phyloP scores from a whole-genome alignment of 169 alveolate genomes.

The Theileria orientalis region DNA sequence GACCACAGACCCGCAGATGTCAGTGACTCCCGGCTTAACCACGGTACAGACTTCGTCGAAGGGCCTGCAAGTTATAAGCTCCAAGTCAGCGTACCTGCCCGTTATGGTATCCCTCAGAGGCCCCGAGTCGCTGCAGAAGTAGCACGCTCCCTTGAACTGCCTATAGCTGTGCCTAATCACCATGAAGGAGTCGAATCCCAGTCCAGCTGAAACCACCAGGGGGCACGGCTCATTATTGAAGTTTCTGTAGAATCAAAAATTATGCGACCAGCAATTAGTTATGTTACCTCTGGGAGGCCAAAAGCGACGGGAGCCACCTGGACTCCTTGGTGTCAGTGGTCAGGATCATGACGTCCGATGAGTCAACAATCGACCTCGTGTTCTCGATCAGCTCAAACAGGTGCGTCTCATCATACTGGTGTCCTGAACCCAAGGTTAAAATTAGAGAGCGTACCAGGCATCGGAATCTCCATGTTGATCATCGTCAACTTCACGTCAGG shows the following conservation, averaged over 20 bases:
- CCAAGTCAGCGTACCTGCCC: constrained; percentile 27
- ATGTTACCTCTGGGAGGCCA: constrained; percentile 37
- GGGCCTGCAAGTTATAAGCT: constrained; percentile 50
- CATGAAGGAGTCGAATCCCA: constrained; percentile 68
- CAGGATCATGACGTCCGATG: constrained; percentile 68
- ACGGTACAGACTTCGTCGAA: constrained; percentile 74
- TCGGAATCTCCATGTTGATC: constrained; percentile 63
- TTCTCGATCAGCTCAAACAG: constrained; percentile 16
- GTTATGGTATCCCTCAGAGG: constrained; percentile 53
- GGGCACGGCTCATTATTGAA: constrained; percentile 34
- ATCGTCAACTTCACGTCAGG: constrained; percentile 65
- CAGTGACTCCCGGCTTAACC: constrained; percentile 63
- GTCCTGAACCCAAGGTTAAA: constrained; percentile 7
- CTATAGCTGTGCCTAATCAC: constrained; percentile 71
- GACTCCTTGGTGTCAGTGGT: constrained; percentile 77
- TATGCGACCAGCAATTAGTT: not conserved
- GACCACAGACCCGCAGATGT: constrained; percentile 71
- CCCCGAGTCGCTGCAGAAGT: constrained; percentile 72
- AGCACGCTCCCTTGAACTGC: constrained; percentile 67
- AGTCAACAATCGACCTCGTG: constrained; percentile 36
- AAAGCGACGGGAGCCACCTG: constrained; percentile 72
- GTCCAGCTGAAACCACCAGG: constrained; percentile 66
- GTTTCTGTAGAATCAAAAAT: not conserved
- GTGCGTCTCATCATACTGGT: constrained; percentile 29
- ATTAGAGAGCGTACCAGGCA: constrained; percentile 65